Percentiles rank a stretch among this genome's conserved stretches.
These are phyloP conservation scores for Hyaloscypha bicolor DNA, from an alignment of 495 filamentous ascomycete genomes.

Conservation along the genomic window DNA sequence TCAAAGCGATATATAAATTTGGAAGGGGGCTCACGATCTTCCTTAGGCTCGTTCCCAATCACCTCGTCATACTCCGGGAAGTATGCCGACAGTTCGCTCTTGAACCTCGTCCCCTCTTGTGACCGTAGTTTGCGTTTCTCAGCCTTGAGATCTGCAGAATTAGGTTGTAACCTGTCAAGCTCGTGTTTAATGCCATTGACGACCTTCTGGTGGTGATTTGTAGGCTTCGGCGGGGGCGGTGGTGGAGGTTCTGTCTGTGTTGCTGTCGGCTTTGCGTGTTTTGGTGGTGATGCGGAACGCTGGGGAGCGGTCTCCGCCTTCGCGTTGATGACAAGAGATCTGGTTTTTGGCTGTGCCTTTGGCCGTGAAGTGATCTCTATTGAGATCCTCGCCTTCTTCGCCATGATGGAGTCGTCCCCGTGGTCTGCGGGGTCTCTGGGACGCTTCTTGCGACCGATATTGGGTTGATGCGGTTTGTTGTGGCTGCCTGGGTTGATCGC, in stretches of 20 bases:
- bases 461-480: slow-evolving; percentile 32
- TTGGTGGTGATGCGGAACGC: slow-evolving; percentile 21
- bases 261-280: slow-evolving; percentile 9
- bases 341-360: slow-evolving; percentile 27
- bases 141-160: slow-evolving; percentile 42
- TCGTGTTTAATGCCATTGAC: slow-evolving; percentile 55
- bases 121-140: slow-evolving; percentile 57
- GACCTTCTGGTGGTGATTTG: slow-evolving; percentile 33
- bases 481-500: slow-evolving; percentile 30
- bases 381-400: slow-evolving; percentile 29
- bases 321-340: slow-evolving; percentile 34
- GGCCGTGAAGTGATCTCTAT: slow-evolving; percentile 36
- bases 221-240: slow-evolving; percentile 29
- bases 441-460: slow-evolving; percentile 38
- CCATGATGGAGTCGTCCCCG: slow-evolving; percentile 15
- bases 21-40: slow-evolving; percentile 61
- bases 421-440: slow-evolving; percentile 20
- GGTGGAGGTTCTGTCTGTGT: slow-evolving; percentile 6
- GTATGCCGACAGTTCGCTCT: slow-evolving; percentile 85
- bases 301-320: slow-evolving; percentile 25
- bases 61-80: slow-evolving; percentile 92
- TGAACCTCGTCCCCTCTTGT: slow-evolving; percentile 63
- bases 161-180: slow-evolving; percentile 48
- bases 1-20: background rate
- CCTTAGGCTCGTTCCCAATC: slow-evolving; percentile 76